Evolutionary conservation across 768 basidiomycete species (phyloP).

Genomic region (Naganishia vaughanmartiniae): DNA sequence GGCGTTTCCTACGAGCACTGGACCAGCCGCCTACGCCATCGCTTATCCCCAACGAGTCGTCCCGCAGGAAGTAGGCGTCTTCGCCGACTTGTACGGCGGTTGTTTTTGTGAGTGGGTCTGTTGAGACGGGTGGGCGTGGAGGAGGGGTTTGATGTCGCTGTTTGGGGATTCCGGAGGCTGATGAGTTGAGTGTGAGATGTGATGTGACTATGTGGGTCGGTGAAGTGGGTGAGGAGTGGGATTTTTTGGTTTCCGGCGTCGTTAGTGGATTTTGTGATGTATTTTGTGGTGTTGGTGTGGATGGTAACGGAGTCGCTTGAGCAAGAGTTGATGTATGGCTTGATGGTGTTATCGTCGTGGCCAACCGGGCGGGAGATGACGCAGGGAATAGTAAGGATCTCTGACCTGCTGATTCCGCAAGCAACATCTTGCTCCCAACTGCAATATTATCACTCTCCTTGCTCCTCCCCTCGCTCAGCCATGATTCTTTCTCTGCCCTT

Average conservation of each 20-base stretch:
- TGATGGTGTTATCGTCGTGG: not conserved
- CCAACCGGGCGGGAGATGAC: too few species aligned
- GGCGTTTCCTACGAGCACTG: constrained; percentile 36
- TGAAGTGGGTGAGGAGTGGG: not conserved
- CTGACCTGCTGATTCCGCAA: too few species aligned
- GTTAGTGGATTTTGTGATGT: not conserved
- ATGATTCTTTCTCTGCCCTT: too few species aligned
- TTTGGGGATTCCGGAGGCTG: constrained; percentile 81
- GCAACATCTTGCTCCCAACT: not conserved
- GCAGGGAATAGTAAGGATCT: too few species aligned
- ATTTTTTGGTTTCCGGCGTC: not conserved
- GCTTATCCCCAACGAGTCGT: constrained; percentile 84
- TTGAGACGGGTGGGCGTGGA: constrained; percentile 30
- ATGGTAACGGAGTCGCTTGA: not conserved
- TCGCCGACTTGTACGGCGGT: constrained; percentile 66
- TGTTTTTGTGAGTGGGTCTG: constrained; percentile 43
- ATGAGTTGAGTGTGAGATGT: constrained; percentile 62
- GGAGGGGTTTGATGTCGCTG: constrained; percentile 45
- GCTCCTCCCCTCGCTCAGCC: not conserved
- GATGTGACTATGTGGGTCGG: not conserved
- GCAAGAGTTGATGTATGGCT: not conserved
- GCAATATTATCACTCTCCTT: not conserved
- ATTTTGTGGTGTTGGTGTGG: too few species aligned
- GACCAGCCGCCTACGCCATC: constrained; percentile 96
- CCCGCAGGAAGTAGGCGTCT: constrained; percentile 69